Evolutionary conservation across 805 yeast genomes (phyloP), one percentile per base, ranked within the genome.

Genomic region (Starmerella floricola): DNA sequence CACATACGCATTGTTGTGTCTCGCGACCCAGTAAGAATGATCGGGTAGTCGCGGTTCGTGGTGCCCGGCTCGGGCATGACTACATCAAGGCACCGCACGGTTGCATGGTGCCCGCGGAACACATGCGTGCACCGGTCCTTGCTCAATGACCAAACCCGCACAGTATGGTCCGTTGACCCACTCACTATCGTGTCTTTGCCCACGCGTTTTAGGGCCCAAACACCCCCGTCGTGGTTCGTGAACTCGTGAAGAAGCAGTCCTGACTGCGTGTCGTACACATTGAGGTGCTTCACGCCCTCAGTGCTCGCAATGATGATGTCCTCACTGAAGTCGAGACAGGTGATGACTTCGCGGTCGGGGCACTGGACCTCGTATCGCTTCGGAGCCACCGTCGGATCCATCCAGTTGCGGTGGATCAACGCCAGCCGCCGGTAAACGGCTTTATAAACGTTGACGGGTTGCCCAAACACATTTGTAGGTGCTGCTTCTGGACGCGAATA

Each of bases 171-270:
- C 0, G 96, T 88, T 2, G 95, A 80, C 0, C 97, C 98, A 46
- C 93, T 81, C 1, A 88, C 94, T 34, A 91, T 67, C 8, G 86
- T 84, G 42, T 61, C 62, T n/a, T 55, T 53, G 18, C 83, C 86
- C 41, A 73, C 68, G 57, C 86, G 87, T 61, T 88, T 85, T 58
- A 91, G 69, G 1, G 98, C 97, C 98, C 98, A 91, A 4, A 91
- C 98, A 31, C 98, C 98, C 34, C 98, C 98, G 41, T 81, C 94
- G 57, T 91, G 98, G 6, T 95, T 96, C 33, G 70, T 67, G 34
- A 91, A 67, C 5, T 76, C 76, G 32, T 71, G 66, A 8, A 77
- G 55, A 39, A 79, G 66, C 32, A 65, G 63, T 4, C 96, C 96
- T 1, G 81, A 74, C 24, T 68, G 65, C 1, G 95, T 76, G 50